Conservation (phyloP, 306 rosid genomes). For the Cucumis cinereus region DNA sequence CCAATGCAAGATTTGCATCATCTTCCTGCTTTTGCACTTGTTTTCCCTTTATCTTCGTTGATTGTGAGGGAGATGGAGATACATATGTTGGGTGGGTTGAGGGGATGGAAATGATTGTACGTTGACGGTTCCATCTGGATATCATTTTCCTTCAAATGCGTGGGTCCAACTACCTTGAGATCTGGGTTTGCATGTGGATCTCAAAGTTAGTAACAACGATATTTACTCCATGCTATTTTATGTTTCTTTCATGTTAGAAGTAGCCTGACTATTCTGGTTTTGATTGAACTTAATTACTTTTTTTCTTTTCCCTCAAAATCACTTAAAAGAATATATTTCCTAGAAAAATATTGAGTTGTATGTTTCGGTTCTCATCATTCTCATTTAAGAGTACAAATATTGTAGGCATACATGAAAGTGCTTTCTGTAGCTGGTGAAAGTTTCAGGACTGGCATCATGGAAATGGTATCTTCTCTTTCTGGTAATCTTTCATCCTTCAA, state of each 20-base stretch:
- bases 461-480: constrained; percentile 71
- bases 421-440: constrained; percentile 33
- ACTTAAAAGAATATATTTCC: neutral
- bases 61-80: neutral
- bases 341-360: neutral
- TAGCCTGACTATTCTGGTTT: neutral
- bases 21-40: neutral
- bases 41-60: neutral
- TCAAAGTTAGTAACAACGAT: neutral
- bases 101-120: neutral
- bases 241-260: neutral
- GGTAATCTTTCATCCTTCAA: constrained; percentile 30
- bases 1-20: neutral
- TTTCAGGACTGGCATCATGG: constrained; percentile 33
- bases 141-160: neutral
- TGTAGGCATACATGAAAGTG: constrained; percentile 50
- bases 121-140: neutral
- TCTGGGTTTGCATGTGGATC: neutral
- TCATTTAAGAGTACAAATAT: constrained; percentile 15
- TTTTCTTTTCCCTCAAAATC: neutral
- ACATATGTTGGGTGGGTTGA: neutral
- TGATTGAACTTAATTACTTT: neutral
- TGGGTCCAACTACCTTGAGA: neutral
- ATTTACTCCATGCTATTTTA: neutral
- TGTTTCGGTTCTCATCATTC: constrained; percentile 7